A percentile compares a stretch with the other conserved stretches of the same genome.
Evolutionary conservation across 306 rosid species (phyloP).

Genomic region (Senna tora): DNA sequence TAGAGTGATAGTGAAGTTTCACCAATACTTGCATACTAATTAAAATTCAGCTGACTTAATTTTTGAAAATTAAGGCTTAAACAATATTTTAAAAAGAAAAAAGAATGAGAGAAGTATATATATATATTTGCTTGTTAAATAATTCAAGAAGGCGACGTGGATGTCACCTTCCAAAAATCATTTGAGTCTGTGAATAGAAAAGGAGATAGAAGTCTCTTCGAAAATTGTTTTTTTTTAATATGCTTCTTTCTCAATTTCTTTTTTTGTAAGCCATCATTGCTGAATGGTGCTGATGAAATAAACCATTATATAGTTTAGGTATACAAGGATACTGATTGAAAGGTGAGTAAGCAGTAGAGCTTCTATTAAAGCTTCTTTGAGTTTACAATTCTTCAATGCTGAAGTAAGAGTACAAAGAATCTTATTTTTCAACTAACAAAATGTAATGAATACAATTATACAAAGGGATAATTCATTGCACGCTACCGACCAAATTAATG

Average conservation of each 20-base stretch:
- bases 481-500: background rate
- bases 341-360: background rate
- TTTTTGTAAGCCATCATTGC: background rate
- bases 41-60: background rate
- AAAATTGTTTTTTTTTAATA: background rate
- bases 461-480: background rate
- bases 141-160: background rate
- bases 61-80: background rate
- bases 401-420: background rate
- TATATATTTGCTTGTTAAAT: background rate
- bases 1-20: background rate
- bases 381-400: background rate
- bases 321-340: background rate
- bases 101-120: background rate
- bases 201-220: background rate
- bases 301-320: background rate
- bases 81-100: background rate
- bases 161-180: background rate
- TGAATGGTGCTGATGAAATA: background rate
- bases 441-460: too few relatives aligned
- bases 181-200: background rate
- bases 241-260: background rate
- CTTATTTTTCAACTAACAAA: background rate
- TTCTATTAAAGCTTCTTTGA: background rate
- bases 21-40: background rate